Base-by-base conservation (phyloP, 192 early-diverging fungal genomes). In the Helicostylum pulchrum region DNA sequence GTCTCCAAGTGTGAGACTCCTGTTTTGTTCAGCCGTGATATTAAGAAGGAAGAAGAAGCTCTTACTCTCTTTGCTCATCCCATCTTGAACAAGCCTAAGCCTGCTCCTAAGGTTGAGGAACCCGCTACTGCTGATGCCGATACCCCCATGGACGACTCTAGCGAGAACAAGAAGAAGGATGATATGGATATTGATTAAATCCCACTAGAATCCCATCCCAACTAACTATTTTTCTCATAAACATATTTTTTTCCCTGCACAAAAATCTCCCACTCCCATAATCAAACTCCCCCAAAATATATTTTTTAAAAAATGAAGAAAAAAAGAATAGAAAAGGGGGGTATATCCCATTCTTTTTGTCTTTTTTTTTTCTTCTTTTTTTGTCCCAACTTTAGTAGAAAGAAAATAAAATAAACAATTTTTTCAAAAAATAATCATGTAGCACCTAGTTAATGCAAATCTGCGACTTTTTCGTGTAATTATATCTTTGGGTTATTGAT, bases 1-100 rank as follows among this genome's bases (percentile, higher is more conserved):
- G 62, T 79, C 60, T 73, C 84, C 73, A 95, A 94, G 87, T 81
- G 85, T 80, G 85, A 88, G 15, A 78, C 83, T 42, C 92, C 88
- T 3, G 65, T 81, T 53, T 79, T 99, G 39, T 85, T 80, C 42
- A 72, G 83, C 52, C 81, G 76, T 48, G 84, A 91, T 68, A 91
- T 99, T 72, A 64, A 72, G 62, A 82, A 81, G 76, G 88, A 97
- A 78, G 83, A 84, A 58, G 87, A 92, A 14, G 71, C 82, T 46
- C 68, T 97, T 36, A 76, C 73, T 65, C 78, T 80, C 74, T 88
- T 87, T 72, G 89, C 91, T 45, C 86, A 68, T 47, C 89, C 93
- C 7, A 88, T 96, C 65, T 77, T 96, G 66, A 89, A 82, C 79
- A 91, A 90, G 75, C 94, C 94, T 77, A 96, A 96, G 87, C 94